Base-by-base conservation (phyloP, 148 eudicot species). In the Vaccinium darrowii region DNA sequence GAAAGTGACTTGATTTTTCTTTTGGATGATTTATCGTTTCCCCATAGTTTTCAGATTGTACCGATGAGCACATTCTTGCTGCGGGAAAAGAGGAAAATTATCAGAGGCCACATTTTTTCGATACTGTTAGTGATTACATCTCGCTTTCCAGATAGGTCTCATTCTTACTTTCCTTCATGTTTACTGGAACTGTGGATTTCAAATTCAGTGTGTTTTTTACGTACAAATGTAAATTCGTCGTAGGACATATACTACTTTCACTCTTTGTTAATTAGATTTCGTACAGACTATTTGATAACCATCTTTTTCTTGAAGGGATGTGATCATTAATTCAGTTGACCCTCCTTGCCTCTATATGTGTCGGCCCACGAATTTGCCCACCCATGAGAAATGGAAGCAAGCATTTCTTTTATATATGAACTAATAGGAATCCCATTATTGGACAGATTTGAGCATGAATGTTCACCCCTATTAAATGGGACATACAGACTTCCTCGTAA, bases 31-130 rank as follows among this genome's bases (percentile, higher is more conserved):
- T 39, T 11, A 33, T 69, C 69, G 58, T 65, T 65, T 25, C 16
- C 67, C 83, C 36, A 80, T 23, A 13, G 60, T 62, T 84, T 57
- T 18, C 33, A 69, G 16, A 43, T 39, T 69, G 57, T 71, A 69
- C 56, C 67, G 14, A 72, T 58, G 83, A 80, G 80, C 25, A 72
- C 74, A 85, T 85, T 84, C 83, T 79, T 84, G 78, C 50, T 49
- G 43, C 51, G 65, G 79, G 39, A 1, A 85, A 80, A 25, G 50
- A 72, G 30, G 74, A 57, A 54, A 72, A n/a, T 85, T 71, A 57
- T 71, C 12, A 6, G 54, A 39, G 69, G 47, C 43, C 54, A 54
- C 83, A 79, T 79, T 79, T 6, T 30, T 52, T 13, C 54, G 36
- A 79, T 52, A 65, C 77, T 21, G 47, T 79, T 65, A 69, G 53